Evolutionary conservation across 345 rosid species (phyloP), one percentile per base, ranked within the genome.

Genomic region (Cochlearia excelsa): DNA sequence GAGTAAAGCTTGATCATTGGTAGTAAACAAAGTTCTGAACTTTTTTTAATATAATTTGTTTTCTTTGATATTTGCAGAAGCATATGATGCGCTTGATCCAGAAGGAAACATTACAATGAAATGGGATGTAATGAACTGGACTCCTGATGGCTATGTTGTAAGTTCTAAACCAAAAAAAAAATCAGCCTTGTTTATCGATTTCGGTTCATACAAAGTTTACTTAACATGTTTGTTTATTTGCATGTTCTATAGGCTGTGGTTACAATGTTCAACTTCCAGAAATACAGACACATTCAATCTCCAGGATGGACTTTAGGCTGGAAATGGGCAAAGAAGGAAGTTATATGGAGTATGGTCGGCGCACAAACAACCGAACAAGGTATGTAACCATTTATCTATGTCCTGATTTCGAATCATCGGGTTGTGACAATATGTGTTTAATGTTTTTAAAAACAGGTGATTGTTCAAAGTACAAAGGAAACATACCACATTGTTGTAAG

Each of bases 91-190:
- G 9, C 84, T 93, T 16, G 95, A 89, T 77, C 97, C 97, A 39
- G 81, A 57, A 39, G 97, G 97, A 10, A 93, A 93, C 64, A 84
- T 93, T 78, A 89, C 97, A 11, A 72, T 89, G 77, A 92, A 89
- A 81, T 93, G 99, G 99, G 99, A 93, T 59, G 48, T 93, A 6
- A 79, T 89, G 68, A 82, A 67, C 73, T 93, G 99, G 99, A 89
- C 82, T 34, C 75, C 97, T 54, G 99, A 89, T 81, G 94, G 97
- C 68, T 93, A 93, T 73, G 82, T 82, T 59, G 99, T 93, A 80
- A 89, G 97, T 79, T 65, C 6, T 23, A 38, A 7, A 62, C 9
- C 63, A 9, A 42, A 1, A 31, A 35, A 33, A 50, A 4, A 29
- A 26, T n/a, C 6, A n/a, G 48, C 29, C 44, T 30, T 59, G 7